phyloP scores from a whole-genome alignment of 2,329 filamentous ascomycete genomes.

The Pyrenochaeta sp. region DNA sequence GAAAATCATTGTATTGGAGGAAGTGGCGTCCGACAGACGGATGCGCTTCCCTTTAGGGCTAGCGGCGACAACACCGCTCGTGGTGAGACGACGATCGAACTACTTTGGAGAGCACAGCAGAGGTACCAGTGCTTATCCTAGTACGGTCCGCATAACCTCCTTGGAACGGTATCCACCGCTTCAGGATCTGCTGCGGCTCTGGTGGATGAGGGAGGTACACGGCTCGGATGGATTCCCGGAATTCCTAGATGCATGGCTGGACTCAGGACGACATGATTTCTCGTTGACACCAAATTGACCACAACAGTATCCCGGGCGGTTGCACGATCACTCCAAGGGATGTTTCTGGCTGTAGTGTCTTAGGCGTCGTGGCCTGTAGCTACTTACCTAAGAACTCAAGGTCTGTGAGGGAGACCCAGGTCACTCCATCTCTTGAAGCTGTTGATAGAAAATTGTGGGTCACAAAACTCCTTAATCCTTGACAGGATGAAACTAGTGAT shows the following conservation, averaged over 20 bases:
- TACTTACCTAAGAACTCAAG: too few relatives aligned
- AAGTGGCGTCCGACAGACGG: not conserved
- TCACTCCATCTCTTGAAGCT: too few relatives aligned
- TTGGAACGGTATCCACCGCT: too few relatives aligned
- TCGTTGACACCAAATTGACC: not conserved
- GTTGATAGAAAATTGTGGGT: too few relatives aligned
- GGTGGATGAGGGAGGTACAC: not conserved
- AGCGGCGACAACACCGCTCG: not conserved
- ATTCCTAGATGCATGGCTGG: not conserved
- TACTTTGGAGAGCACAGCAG: not conserved
- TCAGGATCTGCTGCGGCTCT: not conserved
- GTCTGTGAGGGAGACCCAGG: too few relatives aligned
- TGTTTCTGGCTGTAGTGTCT: too few relatives aligned
- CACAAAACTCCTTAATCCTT: too few relatives aligned
- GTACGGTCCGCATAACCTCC: too few relatives aligned
- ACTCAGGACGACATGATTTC: not conserved
- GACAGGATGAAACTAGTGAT: too few relatives aligned
- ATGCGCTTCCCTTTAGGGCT: not conserved
- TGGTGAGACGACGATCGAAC: not conserved
- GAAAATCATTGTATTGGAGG: slow-evolving; percentile 18
- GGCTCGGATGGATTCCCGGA: not conserved
- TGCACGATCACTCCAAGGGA: too few relatives aligned
- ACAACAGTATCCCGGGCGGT: too few relatives aligned
- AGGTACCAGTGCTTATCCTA: not conserved
- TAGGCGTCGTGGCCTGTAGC: too few relatives aligned